A percentile compares a stretch with the other conserved stretches of the same genome.
These are phyloP conservation scores for Globisporangium cylindrosporum DNA, from an alignment of 352 stramenopile species.

Conservation along the genomic window DNA sequence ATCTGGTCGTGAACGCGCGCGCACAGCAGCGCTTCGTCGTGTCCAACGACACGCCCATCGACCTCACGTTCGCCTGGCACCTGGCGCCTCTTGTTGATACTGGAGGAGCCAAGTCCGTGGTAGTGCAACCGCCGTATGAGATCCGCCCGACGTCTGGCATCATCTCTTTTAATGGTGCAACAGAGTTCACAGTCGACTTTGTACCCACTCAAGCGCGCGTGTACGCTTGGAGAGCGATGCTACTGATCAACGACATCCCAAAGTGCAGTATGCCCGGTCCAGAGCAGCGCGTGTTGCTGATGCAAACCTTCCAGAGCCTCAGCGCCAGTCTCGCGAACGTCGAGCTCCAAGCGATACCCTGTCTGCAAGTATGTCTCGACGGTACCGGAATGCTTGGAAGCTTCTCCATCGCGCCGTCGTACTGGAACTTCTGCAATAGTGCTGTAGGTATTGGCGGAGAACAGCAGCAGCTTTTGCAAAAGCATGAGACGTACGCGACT, in stretches of 20 bases:
- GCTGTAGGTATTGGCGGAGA: not conserved
- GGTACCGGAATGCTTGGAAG: conserved; percentile 10
- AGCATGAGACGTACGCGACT: conserved; percentile 12
- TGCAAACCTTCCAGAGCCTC: conserved; percentile 27
- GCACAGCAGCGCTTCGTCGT: conserved; percentile 44
- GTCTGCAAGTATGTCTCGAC: conserved; percentile 11
- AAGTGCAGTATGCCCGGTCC: conserved; percentile 51
- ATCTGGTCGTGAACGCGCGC: conserved; percentile 34
- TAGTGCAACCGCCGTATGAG: conserved; percentile 27
- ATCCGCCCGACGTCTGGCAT: conserved; percentile 40
- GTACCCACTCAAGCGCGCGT: conserved; percentile 22
- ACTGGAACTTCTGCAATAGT: conserved; percentile 13
- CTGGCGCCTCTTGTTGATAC: conserved; percentile 19
- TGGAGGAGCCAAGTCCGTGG: not conserved
- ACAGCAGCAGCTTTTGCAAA: conserved; percentile 3
- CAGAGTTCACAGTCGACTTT: conserved; percentile 52
- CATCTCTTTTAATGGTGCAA: conserved; percentile 33
- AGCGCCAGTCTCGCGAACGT: conserved; percentile 7
- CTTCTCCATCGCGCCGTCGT: conserved; percentile 15
- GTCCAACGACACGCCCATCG: conserved; percentile 64
- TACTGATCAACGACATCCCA: conserved; percentile 46
- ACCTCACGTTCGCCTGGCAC: conserved; percentile 55
- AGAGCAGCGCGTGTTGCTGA: conserved; percentile 35
- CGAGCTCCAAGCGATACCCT: conserved; percentile 4
- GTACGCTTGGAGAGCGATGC: conserved; percentile 31